phyloP scores from a whole-genome alignment of 306 rosid species.

The Malus asiatica region DNA sequence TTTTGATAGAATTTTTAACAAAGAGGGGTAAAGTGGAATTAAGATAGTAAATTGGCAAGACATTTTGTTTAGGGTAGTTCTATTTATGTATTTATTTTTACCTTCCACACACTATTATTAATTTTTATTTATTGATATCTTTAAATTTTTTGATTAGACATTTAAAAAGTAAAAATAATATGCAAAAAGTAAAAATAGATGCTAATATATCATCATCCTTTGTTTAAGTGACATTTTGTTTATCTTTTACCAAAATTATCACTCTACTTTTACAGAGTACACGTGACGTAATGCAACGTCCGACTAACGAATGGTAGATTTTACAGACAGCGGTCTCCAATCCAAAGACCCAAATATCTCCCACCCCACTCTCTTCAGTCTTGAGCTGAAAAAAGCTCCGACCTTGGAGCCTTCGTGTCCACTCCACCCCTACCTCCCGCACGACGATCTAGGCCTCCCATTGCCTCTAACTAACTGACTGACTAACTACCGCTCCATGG shows the following conservation, averaged over 20 bases:
- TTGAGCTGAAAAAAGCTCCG: background rate
- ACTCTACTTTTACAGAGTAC: background rate
- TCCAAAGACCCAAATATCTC: background rate
- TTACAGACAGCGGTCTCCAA: background rate
- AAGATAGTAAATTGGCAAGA: no score
- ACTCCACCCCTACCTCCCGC: background rate
- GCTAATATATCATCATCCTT: no score
- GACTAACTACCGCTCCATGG: conserved; percentile 19
- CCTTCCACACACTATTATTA: no score
- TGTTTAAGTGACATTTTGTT: no score
- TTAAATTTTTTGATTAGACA: no score
- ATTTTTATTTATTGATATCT: no score
- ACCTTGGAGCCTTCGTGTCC: background rate
- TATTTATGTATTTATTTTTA: no score
- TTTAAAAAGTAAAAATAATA: no score
- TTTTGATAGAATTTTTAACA: no score
- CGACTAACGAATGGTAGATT: background rate
- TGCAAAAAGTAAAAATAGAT: no score
- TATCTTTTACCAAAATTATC: background rate
- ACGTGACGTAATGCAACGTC: background rate
- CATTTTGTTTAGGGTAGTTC: no score
- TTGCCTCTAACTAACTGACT: background rate
- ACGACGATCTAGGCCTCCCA: conserved; percentile 1
- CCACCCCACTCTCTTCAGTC: background rate
- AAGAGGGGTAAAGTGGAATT: no score